A percentile compares a stretch with the other conserved stretches of the same genome.
These are phyloP conservation scores for Sarcocystis neurona DNA, from an alignment of 169 alveolate species.

Conservation along the genomic window DNA sequence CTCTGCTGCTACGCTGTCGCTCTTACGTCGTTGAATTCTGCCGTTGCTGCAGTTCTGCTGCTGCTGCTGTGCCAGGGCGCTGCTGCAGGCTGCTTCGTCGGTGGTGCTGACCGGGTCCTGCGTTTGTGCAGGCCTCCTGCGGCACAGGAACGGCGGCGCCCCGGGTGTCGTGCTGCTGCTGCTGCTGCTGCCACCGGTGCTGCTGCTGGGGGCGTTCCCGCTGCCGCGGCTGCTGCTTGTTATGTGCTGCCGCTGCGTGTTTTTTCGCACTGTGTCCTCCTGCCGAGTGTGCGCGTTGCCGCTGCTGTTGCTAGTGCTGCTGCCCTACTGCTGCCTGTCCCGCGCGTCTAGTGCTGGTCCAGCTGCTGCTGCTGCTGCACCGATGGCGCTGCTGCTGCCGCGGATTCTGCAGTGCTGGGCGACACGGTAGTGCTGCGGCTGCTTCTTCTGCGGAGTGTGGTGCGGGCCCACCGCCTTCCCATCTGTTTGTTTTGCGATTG, in stretches of 20 bases:
- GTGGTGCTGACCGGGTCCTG: too few species aligned
- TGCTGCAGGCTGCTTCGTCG: too few species aligned
- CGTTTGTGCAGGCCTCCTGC: too few species aligned
- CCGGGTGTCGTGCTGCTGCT: too few species aligned
- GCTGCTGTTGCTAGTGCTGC: not conserved
- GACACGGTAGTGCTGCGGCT: too few species aligned
- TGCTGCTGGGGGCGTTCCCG: not conserved
- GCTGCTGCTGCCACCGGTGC: slow-evolving; percentile 18
- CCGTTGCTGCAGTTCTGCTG: too few species aligned
- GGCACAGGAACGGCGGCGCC: too few species aligned
- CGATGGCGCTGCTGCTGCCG: too few species aligned
- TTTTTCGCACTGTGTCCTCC: not conserved
- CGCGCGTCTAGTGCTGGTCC: not conserved
- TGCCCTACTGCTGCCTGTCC: not conserved
- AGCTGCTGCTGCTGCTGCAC: slow-evolving; percentile 21
- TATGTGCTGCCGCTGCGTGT: not conserved
- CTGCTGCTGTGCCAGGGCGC: too few species aligned
- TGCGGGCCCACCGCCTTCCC: not conserved
- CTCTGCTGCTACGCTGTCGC: too few species aligned
- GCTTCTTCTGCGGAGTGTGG: not conserved
- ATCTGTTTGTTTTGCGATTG: not conserved
- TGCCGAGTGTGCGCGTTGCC: not conserved
- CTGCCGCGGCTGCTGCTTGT: not conserved
- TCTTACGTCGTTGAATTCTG: too few species aligned
- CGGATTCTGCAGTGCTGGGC: too few species aligned